Conservation (phyloP, 2,329 filamentous ascomycete genomes). For the Fusarium phyllophilum region DNA sequence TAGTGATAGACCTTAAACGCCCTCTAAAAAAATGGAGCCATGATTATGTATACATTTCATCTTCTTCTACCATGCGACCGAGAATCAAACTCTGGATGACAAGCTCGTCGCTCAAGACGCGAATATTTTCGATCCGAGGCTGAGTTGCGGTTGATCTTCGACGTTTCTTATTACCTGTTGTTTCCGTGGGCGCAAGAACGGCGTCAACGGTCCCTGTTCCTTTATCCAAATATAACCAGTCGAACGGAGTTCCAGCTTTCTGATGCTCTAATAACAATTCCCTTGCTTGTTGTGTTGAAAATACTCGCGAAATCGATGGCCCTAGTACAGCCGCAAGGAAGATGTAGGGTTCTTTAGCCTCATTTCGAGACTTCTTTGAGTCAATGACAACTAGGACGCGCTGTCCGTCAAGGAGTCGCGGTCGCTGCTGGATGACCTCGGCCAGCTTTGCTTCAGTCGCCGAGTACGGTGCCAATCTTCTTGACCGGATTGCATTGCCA, state of each 20-base stretch:
- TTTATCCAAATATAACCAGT: conserved; percentile 84
- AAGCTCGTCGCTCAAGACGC: conserved; percentile 83
- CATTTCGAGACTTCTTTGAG: conserved; percentile 65
- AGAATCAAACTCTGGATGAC: conserved; percentile 93
- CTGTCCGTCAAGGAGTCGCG: conserved; percentile 70
- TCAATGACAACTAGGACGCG: conserved; percentile 77
- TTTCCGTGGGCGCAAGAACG: conserved; percentile 53
- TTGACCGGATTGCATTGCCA: conserved; percentile 79
- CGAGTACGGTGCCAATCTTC: conserved; percentile 71
- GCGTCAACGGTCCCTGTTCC: conserved; percentile 63
- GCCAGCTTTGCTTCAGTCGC: conserved; percentile 65
- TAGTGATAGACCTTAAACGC: conserved; percentile 32
- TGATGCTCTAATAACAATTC: conserved; percentile 64
- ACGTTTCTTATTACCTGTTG: conserved; percentile 53
- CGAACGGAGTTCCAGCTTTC: conserved; percentile 63
- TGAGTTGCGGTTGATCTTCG: conserved; percentile 44
- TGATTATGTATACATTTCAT: conserved; percentile 50
- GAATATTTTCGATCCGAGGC: conserved; percentile 61
- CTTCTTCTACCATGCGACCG: conserved; percentile 77
- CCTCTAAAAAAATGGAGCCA: conserved; percentile 1
- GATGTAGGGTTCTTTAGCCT: conserved; percentile 76
- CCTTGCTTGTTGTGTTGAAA: conserved; percentile 73
- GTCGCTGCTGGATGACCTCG: conserved; percentile 67
- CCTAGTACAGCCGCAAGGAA: conserved; percentile 85
- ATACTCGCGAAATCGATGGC: conserved; percentile 73